Evolutionary conservation across 176 grass and related monocot species (phyloP).

Genomic region (Rhipidocladum racemiflorum): DNA sequence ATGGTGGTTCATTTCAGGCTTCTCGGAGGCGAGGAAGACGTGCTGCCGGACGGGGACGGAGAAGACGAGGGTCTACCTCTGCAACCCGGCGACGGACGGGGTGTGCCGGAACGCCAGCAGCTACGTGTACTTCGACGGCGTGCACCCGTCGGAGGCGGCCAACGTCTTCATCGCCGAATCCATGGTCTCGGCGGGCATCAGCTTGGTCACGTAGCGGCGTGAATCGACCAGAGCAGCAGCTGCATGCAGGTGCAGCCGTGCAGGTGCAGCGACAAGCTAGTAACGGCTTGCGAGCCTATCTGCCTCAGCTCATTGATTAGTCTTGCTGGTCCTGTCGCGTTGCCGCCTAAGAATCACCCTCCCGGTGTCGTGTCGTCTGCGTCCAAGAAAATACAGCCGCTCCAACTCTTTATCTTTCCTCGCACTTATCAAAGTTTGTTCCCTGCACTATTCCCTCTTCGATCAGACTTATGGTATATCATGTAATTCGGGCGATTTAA

Average conservation of each 20-base stretch:
- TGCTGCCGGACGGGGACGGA: slow-evolving; percentile 65
- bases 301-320: neutral
- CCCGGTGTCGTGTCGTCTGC: neutral
- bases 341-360: neutral
- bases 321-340: neutral
- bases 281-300: no score
- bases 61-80: slow-evolving; percentile 61
- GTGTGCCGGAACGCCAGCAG: slow-evolving; percentile 60
- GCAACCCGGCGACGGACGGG: slow-evolving; percentile 29
- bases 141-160: slow-evolving; percentile 72
- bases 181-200: slow-evolving; percentile 37
- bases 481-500: no score
- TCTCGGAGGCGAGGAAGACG: slow-evolving; percentile 47
- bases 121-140: slow-evolving; percentile 79
- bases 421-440: neutral
- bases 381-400: neutral
- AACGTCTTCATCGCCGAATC: slow-evolving; percentile 61
- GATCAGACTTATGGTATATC: no score
- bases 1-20: slow-evolving; percentile 30
- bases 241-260: no score
- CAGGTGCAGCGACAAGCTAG: no score
- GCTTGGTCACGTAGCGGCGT: slow-evolving; percentile 9
- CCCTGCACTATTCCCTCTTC: neutral
- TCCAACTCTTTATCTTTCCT: no score
- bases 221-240: neutral